These are phyloP conservation scores for Cytospora chrysosperma DNA, from an alignment of 2,329 filamentous ascomycete genomes.

Conservation along the genomic window DNA sequence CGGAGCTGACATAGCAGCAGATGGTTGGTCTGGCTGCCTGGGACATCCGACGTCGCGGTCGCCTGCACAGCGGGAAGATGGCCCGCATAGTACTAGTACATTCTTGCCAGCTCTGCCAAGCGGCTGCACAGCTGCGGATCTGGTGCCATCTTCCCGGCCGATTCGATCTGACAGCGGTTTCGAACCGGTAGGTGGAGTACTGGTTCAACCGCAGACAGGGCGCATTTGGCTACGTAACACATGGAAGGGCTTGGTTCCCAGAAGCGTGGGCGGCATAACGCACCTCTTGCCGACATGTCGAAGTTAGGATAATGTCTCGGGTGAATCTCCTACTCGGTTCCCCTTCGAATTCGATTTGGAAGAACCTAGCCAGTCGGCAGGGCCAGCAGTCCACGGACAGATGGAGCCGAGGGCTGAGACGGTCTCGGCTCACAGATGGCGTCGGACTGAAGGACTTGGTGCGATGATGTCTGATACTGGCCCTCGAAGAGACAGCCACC, in stretches of 20 bases:
- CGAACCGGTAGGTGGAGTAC: background rate
- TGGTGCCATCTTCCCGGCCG: background rate
- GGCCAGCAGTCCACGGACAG: background rate
- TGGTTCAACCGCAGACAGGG: background rate
- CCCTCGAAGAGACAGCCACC: background rate
- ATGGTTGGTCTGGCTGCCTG: background rate
- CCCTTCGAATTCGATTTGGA: background rate
- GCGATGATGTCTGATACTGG: background rate
- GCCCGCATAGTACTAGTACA: constrained; percentile 5
- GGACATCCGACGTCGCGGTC: background rate
- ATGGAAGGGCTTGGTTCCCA: constrained; percentile 3
- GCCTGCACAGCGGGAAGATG: constrained; percentile 9
- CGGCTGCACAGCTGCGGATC: background rate
- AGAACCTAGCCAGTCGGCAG: background rate
- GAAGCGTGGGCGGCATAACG: constrained; percentile 1
- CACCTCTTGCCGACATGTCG: background rate
- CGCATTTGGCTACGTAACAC: constrained; percentile 2
- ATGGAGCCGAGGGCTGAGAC: background rate
- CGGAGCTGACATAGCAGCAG: background rate
- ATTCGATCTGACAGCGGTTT: constrained; percentile 1
- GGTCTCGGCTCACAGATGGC: background rate
- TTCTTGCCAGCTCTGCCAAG: constrained; percentile 1
- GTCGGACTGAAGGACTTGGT: background rate
- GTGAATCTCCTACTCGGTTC: background rate
- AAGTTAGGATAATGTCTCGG: background rate